These are phyloP conservation scores for Darksidea phi DNA, from an alignment of 495 filamentous ascomycete species.

Conservation along the genomic window DNA sequence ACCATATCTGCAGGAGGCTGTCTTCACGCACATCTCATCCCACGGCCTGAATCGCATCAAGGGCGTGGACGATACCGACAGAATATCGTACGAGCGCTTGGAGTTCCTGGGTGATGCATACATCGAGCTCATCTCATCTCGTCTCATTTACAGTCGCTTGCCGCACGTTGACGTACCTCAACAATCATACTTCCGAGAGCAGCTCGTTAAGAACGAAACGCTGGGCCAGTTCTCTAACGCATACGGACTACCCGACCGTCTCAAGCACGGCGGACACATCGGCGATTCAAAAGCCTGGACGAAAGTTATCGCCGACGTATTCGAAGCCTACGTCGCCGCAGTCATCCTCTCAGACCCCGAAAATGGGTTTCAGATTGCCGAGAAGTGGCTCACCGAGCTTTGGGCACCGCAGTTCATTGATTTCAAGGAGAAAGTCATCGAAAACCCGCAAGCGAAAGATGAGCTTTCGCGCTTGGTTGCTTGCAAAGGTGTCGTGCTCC, in stretches of 20 bases:
- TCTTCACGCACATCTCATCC: constrained; percentile 60
- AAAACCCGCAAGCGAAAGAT: constrained; percentile 49
- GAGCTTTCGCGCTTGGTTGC: constrained; percentile 57
- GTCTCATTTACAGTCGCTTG: constrained; percentile 40
- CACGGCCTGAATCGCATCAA: constrained; percentile 3
- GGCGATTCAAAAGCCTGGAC: constrained; percentile 52
- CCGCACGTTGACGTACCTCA: constrained; percentile 34
- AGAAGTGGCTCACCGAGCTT: constrained; percentile 66
- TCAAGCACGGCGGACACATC: constrained; percentile 51
- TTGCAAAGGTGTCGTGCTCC: constrained; percentile 59
- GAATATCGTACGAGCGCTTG: constrained; percentile 38
- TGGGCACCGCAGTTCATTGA: constrained; percentile 54
- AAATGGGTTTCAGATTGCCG: constrained; percentile 57
- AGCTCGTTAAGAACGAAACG: constrained; percentile 70
- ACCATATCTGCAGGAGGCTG: constrained; percentile 54
- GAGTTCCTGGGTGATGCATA: constrained; percentile 48
- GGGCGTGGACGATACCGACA: neutral
- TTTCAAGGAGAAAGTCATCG: constrained; percentile 24
- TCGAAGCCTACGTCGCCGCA: constrained; percentile 85
- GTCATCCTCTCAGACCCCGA: constrained; percentile 62
- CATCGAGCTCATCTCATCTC: constrained; percentile 40
- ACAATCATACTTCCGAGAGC: constrained; percentile 37
- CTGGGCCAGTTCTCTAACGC: constrained; percentile 60
- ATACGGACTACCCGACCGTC: constrained; percentile 66
- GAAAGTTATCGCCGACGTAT: constrained; percentile 79